Conservation (phyloP, 2,329 filamentous ascomycete species). For the Phaeosphaeriaceae sp. region DNA sequence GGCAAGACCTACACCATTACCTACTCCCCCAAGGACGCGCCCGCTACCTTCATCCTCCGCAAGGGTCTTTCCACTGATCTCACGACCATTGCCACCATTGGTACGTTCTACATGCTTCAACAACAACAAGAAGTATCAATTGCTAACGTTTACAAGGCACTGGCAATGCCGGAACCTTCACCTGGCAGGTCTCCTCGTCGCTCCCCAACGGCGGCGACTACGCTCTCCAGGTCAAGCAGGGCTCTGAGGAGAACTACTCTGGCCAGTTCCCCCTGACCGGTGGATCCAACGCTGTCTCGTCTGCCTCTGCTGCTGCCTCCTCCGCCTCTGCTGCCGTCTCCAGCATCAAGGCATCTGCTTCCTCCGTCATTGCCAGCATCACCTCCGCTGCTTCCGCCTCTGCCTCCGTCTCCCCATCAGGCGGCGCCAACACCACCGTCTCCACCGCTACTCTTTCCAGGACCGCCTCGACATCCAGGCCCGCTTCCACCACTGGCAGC, state of each 20-base stretch:
- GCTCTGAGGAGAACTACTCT: conserved; percentile 62
- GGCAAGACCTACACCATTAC: conserved; percentile 58
- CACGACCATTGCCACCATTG: conserved; percentile 56
- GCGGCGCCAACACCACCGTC: conserved; percentile 37
- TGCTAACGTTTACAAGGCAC: conserved; percentile 38
- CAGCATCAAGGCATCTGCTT: conserved; percentile 28
- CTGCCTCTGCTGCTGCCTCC: conserved; percentile 24
- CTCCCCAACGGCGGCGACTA: conserved; percentile 59
- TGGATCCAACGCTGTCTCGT: conserved; percentile 33
- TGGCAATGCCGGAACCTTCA: conserved; percentile 56
- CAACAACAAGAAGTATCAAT: not conserved
- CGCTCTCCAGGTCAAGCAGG: conserved; percentile 65
- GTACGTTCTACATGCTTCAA: conserved; percentile 40
- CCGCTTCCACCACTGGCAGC: conserved; percentile 19
- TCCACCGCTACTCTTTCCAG: conserved; percentile 30
- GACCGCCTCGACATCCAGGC: conserved; percentile 20
- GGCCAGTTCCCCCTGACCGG: conserved; percentile 54
- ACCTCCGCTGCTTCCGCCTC: conserved; percentile 32
- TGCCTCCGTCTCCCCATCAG: conserved; percentile 26
- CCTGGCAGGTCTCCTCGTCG: conserved; percentile 57
- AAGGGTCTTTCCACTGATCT: conserved; percentile 61
- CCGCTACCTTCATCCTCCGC: conserved; percentile 63
- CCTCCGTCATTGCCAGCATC: conserved; percentile 39
- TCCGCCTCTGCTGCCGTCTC: conserved; percentile 35
- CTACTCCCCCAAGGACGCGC: conserved; percentile 55